Base-by-base conservation (phyloP, 148 eudicot genomes). In the Vaccinium vitisidaea region DNA sequence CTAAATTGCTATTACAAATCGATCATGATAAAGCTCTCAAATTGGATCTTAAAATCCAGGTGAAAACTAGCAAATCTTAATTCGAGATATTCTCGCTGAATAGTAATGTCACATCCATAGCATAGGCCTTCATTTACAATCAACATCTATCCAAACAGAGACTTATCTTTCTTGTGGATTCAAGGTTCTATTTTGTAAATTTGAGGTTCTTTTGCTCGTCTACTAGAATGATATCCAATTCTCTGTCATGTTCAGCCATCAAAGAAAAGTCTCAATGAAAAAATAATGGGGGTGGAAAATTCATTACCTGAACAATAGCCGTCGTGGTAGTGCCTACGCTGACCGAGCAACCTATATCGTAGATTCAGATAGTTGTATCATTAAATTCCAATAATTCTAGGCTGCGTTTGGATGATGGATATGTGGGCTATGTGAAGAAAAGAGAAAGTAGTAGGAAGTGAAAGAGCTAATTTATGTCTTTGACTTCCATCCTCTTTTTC, bases 261-360 rank as follows among this genome's bases (percentile, higher is more conserved):
- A 15, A 16, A 56, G 61, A 15, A 56, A 53, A 56, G 15, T 56
- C 61, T 0, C 1, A 56, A 14, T 56, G 21, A 56, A 18, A 56
- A 56, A 16, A 56, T 43, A 43, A 43, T 43, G 46, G 61, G 4
- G 15, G 55, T 18, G 15, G 21, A 56, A 56, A 56, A 56, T 18
- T 56, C 61, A 77, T 49, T 55, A 56, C 98, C 94, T 93, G 96
- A 74, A 92, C 84, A 79, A 93, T 81, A 30, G 92, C 95, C 91
- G 92, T 82, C 77, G 88, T 84, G 36, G 90, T 84, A n/a, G 95
- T 86, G 21, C 93, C 98, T 25, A 86, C 5, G 54, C 82, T 77
- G 18, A 59, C 30, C 1, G 97, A 88, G 87, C 86, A 87, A 79
- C 95, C 97, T 95, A 93, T 23, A 16, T 67, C 52, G 16, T 2